Conservation (phyloP, 2,329 filamentous ascomycete genomes). For the Sarocladiaceae sp. region DNA sequence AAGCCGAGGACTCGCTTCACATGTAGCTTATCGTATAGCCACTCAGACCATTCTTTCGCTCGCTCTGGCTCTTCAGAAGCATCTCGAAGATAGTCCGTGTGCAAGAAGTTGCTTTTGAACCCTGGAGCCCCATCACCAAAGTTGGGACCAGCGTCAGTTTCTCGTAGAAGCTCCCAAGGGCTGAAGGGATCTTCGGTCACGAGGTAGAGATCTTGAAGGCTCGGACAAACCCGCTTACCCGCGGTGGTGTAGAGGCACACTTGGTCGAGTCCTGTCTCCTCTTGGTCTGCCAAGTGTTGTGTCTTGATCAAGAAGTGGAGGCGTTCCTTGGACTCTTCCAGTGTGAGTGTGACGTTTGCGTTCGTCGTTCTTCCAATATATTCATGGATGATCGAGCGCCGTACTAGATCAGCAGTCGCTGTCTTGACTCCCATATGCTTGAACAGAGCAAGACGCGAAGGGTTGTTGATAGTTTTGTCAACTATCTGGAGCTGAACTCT, state of each 20-base stretch:
- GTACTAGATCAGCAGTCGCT: background rate
- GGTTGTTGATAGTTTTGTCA: background rate
- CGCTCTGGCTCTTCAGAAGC: background rate
- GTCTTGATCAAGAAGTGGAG: background rate
- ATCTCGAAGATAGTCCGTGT: background rate
- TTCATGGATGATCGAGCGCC: background rate
- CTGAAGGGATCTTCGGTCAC: background rate
- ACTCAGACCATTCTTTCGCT: background rate
- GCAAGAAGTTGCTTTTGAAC: background rate
- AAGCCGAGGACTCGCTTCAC: background rate
- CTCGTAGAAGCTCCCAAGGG: conserved; percentile 3
- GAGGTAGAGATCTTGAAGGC: background rate
- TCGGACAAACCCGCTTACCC: background rate
- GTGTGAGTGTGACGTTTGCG: background rate
- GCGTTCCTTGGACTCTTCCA: background rate
- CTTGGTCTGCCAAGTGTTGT: background rate
- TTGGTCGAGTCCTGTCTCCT: background rate
- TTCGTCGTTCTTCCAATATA: background rate
- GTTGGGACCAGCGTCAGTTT: background rate
- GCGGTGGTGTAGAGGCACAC: background rate
- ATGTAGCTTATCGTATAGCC: background rate
- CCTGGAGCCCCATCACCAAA: background rate
- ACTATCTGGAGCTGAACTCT: background rate
- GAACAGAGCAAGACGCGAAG: background rate
- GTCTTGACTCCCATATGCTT: background rate